These are phyloP conservation scores for Colletotrichum sojae DNA, from an alignment of 2,329 filamentous ascomycete genomes.

Conservation along the genomic window DNA sequence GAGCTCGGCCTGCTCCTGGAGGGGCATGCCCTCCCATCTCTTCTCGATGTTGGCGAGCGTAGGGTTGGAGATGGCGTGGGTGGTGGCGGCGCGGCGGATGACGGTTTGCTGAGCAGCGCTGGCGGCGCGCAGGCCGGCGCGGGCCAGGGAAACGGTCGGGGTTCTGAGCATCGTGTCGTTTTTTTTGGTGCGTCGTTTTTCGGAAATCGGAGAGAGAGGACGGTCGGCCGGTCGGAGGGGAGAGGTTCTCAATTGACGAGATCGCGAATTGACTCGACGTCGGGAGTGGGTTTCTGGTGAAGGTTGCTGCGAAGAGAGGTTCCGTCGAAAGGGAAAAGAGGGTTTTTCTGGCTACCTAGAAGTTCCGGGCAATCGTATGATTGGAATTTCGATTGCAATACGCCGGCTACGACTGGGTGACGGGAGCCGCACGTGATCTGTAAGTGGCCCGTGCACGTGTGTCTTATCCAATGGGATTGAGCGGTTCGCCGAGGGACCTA, in stretches of 20 bases:
- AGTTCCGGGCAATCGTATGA: constrained; percentile 42
- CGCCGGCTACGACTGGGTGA: constrained; percentile 39
- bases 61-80: constrained; percentile 97
- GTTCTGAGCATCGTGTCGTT: constrained; percentile 67
- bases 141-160: constrained; percentile 66
- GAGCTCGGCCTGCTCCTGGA: constrained; percentile 98
- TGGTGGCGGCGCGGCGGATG: constrained; percentile 71
- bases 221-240: constrained; percentile 41
- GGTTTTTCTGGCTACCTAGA: constrained; percentile 43
- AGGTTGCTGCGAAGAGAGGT: constrained; percentile 13
- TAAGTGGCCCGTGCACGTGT: constrained; percentile 9
- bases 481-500: not conserved
- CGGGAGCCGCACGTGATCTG: not conserved
- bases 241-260: constrained; percentile 49
- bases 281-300: constrained; percentile 16
- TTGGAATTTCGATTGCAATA: constrained; percentile 42
- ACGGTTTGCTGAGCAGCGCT: constrained; percentile 53
- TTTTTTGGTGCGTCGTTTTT: constrained; percentile 29
- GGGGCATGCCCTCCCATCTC: constrained; percentile 98
- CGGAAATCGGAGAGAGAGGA: constrained; percentile 32
- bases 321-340: constrained; percentile 38
- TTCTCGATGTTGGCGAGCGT: constrained; percentile 99
- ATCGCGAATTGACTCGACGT: constrained; percentile 18
- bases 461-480: constrained; percentile 19
- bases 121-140: constrained; percentile 58